Conservation (phyloP, 2,329 filamentous ascomycete species). For the Knoxdaviesia capensis region DNA sequence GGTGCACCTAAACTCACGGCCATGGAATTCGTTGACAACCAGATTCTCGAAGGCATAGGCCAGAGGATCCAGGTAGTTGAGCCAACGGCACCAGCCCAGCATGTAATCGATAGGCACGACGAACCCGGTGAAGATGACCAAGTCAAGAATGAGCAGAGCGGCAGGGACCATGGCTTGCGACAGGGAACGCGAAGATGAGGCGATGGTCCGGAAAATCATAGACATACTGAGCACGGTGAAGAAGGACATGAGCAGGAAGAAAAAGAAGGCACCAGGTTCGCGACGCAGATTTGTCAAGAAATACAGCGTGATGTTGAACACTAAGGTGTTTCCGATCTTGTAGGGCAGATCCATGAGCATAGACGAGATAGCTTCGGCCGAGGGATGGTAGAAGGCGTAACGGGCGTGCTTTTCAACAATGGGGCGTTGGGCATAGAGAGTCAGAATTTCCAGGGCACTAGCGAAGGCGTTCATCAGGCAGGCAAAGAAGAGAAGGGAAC, state of each 20-base stretch:
- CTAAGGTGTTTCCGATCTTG: conserved; percentile 53
- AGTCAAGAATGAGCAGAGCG: conserved; percentile 39
- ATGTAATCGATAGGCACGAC: conserved; percentile 47
- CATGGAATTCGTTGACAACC: conserved; percentile 66
- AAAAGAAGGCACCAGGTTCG: conserved; percentile 61
- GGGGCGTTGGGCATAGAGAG: conserved; percentile 69
- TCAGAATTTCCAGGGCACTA: conserved; percentile 64
- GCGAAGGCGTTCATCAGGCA: conserved; percentile 73
- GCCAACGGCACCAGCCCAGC: conserved; percentile 65
- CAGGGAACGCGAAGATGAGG: conserved; percentile 51
- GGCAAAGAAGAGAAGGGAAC: conserved; percentile 70
- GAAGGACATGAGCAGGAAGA: conserved; percentile 63
- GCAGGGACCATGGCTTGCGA: conserved; percentile 42
- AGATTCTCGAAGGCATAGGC: conserved; percentile 64
- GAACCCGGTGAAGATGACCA: conserved; percentile 55
- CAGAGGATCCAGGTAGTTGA: conserved; percentile 63
- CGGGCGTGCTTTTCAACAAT: conserved; percentile 81
- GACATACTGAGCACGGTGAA: conserved; percentile 58
- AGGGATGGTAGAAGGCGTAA: conserved; percentile 80
- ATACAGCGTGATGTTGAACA: conserved; percentile 66
- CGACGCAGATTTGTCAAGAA: conserved; percentile 72
- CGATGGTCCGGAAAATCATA: conserved; percentile 70
- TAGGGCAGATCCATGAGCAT: conserved; percentile 77
- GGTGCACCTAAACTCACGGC: conserved; percentile 34
- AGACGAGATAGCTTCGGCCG: conserved; percentile 68